phyloP scores from a whole-genome alignment of 345 rosid species.

The Eucalyptus lansdowneana region DNA sequence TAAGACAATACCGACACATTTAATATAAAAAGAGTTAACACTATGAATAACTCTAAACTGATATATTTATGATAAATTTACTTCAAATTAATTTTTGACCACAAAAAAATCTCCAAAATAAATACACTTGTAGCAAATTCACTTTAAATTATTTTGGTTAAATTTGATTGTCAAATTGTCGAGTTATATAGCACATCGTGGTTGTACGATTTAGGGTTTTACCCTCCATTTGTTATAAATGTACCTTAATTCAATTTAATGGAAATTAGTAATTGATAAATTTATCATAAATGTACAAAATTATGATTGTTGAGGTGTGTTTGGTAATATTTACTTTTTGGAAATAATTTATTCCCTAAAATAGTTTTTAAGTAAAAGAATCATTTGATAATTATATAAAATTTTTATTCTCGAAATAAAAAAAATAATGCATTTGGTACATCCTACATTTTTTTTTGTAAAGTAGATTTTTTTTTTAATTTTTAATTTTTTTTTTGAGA shows the following conservation, averaged over 20 bases:
- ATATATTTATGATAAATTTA: too few relatives aligned
- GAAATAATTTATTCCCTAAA: too few relatives aligned
- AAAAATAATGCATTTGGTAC: too few relatives aligned
- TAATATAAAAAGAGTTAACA: not conserved
- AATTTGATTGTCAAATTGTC: accelerated
- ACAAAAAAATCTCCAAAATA: too few relatives aligned
- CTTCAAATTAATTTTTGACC: accelerated
- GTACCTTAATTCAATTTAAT: too few relatives aligned
- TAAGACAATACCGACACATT: not conserved
- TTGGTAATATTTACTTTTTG: accelerated
- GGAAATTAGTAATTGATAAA: accelerated
- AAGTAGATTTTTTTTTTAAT: too few relatives aligned
- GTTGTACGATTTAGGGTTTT: accelerated
- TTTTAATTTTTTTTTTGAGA: too few relatives aligned
- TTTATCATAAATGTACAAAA: too few relatives aligned
- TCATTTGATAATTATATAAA: accelerated
- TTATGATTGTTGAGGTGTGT: too few relatives aligned
- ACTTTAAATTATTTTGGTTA: too few relatives aligned
- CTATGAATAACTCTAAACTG: accelerated
- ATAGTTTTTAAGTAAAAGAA: too few relatives aligned
- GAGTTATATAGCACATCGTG: accelerated
- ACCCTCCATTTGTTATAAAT: accelerated
- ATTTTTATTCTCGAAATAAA: accelerated
- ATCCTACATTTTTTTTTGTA: accelerated
- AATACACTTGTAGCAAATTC: accelerated